Percentiles rank a stretch among this genome's conserved stretches.
Evolutionary conservation across 164 flowering plant genomes (phyloP).

Genomic region (Vitis rotundifolia): DNA sequence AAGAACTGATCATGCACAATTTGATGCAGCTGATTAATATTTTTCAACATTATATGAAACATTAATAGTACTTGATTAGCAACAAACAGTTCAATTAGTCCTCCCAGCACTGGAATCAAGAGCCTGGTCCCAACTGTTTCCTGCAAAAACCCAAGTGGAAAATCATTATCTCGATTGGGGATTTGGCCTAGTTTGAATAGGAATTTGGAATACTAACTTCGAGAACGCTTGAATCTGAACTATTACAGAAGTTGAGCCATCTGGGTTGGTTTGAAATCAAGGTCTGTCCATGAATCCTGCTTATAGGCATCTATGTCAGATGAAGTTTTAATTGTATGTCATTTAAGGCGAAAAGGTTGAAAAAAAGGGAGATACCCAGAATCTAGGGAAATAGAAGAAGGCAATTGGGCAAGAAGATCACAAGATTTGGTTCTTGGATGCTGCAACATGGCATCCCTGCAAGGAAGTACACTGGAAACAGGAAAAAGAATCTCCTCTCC

Average conservation of each 20-base stretch:
- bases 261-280: slow-evolving; percentile 63
- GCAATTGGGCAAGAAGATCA: slow-evolving; percentile 63
- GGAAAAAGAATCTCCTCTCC: slow-evolving; percentile 51
- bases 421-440: slow-evolving; percentile 67
- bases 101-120: slow-evolving; percentile 62
- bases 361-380: slow-evolving; percentile 47
- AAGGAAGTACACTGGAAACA: slow-evolving; percentile 37
- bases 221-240: slow-evolving; percentile 25
- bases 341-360: no score
- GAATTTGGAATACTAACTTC: slow-evolving; percentile 22
- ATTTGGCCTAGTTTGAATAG: no score
- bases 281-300: slow-evolving; percentile 58
- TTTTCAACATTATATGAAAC: background rate
- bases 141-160: slow-evolving; percentile 29
- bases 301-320: background rate
- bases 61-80: slow-evolving; percentile 46
- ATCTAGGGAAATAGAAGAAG: slow-evolving; percentile 61
- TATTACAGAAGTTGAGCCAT: slow-evolving; percentile 56
- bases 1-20: background rate
- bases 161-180: background rate
- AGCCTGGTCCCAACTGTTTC: slow-evolving; percentile 51
- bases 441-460: slow-evolving; percentile 65
- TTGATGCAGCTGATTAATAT: no score
- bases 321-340: no score
- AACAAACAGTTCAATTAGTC: slow-evolving; percentile 64